Conservation (phyloP, 1,284 basidiomycete genomes). For the Blastosporella zonata region DNA sequence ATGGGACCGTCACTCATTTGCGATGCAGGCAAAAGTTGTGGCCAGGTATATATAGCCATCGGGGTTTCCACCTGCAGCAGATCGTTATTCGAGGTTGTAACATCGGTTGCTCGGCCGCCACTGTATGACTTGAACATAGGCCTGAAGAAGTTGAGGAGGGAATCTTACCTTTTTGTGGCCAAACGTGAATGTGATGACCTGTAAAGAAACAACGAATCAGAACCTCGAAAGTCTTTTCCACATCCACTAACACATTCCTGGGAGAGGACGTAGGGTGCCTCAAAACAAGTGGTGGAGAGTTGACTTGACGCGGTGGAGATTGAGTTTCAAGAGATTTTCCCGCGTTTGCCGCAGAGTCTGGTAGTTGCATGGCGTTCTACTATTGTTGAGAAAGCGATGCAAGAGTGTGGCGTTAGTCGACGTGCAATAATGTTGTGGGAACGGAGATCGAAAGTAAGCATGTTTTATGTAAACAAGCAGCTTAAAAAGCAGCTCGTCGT, state of each 20-base stretch:
- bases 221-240: not conserved
- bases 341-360: not conserved
- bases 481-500: not conserved
- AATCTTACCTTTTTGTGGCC: not conserved
- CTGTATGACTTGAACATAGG: not conserved
- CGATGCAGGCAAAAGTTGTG: slow-evolving; percentile 30
- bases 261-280: not conserved
- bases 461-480: not conserved
- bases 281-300: not conserved
- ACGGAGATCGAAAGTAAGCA: not conserved
- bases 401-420: slow-evolving; percentile 9
- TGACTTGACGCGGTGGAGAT: not conserved
- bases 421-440: not conserved
- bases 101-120: not conserved
- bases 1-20: slow-evolving; percentile 23
- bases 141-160: not conserved
- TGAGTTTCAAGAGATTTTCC: not conserved
- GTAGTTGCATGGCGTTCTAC: not conserved
- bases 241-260: slow-evolving; percentile 1
- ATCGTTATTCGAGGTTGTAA: not conserved
- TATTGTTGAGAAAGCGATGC: not conserved
- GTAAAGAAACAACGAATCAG: not conserved
- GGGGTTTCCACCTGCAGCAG: slow-evolving; percentile 29
- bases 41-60: slow-evolving; percentile 38
- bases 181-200: not conserved